These are phyloP conservation scores for Chenopodium berlandieri DNA, from an alignment of 148 eudicot species.

Conservation along the genomic window DNA sequence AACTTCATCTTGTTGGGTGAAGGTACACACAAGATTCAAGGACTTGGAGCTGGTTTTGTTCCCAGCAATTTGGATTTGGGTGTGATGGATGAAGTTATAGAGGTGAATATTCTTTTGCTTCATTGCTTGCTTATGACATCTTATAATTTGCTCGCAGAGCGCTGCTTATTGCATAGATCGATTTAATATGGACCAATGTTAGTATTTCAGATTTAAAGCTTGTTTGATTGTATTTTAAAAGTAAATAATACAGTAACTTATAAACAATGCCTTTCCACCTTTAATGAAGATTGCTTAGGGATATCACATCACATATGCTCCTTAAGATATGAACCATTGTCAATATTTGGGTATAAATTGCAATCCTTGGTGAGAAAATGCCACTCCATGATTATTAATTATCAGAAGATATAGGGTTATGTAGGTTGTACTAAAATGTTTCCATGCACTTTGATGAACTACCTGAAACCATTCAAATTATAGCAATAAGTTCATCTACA, in stretches of 20 bases:
- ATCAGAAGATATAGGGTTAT: too few species aligned
- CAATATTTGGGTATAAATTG: not conserved
- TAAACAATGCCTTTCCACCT: not conserved
- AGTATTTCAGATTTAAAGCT: not conserved
- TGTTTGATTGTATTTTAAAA: too few species aligned
- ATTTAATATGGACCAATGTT: not conserved
- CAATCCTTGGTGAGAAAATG: too few species aligned
- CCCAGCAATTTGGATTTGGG: slow-evolving; percentile 76
- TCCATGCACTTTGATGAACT: too few species aligned
- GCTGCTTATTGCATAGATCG: not conserved
- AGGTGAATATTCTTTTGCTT: slow-evolving; percentile 43
- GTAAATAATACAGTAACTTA: too few species aligned
- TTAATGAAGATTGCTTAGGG: not conserved
- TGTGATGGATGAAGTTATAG: slow-evolving; percentile 87
- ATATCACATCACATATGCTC: not conserved
- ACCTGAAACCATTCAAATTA: too few species aligned
- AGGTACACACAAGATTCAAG: slow-evolving; percentile 99
- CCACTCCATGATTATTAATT: too few species aligned
- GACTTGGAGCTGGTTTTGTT: slow-evolving; percentile 98
- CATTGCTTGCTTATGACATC: not conserved
- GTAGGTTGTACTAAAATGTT: too few species aligned
- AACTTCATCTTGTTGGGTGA: slow-evolving; percentile 26
- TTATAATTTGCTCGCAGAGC: not conserved
- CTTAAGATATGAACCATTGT: not conserved
- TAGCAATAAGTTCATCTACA: too few species aligned